Conservation (phyloP, 2,329 filamentous ascomycete genomes). For the Fusarium tanahbumbuense region DNA sequence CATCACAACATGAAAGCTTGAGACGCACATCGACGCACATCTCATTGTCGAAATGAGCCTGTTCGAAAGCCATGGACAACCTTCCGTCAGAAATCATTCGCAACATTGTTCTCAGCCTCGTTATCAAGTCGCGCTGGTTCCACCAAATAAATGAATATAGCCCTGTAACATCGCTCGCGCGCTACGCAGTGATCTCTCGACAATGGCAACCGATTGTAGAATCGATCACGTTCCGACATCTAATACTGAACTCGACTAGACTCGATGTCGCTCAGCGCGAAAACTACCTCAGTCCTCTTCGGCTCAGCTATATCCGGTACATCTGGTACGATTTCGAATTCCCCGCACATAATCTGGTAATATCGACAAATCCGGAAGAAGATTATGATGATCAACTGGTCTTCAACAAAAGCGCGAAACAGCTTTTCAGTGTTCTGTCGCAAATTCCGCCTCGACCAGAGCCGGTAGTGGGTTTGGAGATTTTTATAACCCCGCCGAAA, state of each 20-base stretch:
- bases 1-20: background rate
- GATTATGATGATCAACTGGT: slow-evolving; percentile 8
- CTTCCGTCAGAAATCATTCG: slow-evolving; percentile 8
- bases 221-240: background rate
- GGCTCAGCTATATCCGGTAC: slow-evolving; percentile 2
- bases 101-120: background rate
- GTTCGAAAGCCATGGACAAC: background rate
- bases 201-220: slow-evolving; percentile 8
- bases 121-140: background rate
- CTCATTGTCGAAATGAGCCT: background rate
- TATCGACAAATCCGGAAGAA: background rate
- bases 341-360: slow-evolving; percentile 8
- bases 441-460: background rate
- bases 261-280: background rate
- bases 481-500: slow-evolving; percentile 6
- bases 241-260: background rate
- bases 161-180: slow-evolving; percentile 2
- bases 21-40: background rate
- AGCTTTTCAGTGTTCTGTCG: background rate
- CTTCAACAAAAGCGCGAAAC: background rate
- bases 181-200: slow-evolving; percentile 1
- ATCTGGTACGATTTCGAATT: slow-evolving; percentile 17
- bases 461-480: background rate
- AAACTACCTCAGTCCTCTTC: background rate
- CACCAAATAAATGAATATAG: background rate